Evolutionary conservation across 371 early-diverging fungal genomes (phyloP).

Genomic region (Synchytrium microbalum): DNA sequence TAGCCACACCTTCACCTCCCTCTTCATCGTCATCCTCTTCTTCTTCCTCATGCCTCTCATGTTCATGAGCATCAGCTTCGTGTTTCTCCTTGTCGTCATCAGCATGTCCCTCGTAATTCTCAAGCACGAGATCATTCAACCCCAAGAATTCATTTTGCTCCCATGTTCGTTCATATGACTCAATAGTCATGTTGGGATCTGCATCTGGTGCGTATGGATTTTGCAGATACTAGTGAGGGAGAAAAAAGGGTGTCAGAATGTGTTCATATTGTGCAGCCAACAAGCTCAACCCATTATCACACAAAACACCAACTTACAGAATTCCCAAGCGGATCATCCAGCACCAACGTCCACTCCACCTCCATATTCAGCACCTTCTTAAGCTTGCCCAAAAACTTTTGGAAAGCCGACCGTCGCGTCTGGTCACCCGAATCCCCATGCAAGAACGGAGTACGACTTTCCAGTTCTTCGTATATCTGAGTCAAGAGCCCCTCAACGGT

Average conservation of each 20-base stretch:
- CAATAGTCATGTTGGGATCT: constrained; percentile 87
- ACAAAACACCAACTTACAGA: constrained; percentile 38
- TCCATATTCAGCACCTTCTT: constrained; percentile 38
- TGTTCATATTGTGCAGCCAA: no score
- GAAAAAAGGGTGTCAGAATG: no score
- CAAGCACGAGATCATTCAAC: constrained; percentile 69
- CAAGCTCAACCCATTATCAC: constrained; percentile 3
- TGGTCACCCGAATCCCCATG: constrained; percentile 64
- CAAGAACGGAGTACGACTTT: constrained; percentile 57
- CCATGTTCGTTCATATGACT: constrained; percentile 75
- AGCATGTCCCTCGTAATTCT: constrained; percentile 18
- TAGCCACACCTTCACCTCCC: background rate
- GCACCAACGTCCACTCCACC: constrained; percentile 60
- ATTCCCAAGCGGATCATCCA: constrained; percentile 91
- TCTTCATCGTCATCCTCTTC: constrained; percentile 2
- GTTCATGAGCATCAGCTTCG: background rate
- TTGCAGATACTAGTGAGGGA: constrained; percentile 31
- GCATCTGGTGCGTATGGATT: constrained; percentile 88
- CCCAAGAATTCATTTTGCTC: constrained; percentile 81
- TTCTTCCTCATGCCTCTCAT: no score
- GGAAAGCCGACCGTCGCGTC: constrained; percentile 50
- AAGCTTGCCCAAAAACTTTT: constrained; percentile 58
- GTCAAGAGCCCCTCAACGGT: constrained; percentile 88
- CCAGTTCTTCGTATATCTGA: constrained; percentile 81
- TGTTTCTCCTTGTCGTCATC: background rate